These are phyloP conservation scores for Diaporthe ilicicola DNA, from an alignment of 2,329 filamentous ascomycete genomes.

Conservation along the genomic window DNA sequence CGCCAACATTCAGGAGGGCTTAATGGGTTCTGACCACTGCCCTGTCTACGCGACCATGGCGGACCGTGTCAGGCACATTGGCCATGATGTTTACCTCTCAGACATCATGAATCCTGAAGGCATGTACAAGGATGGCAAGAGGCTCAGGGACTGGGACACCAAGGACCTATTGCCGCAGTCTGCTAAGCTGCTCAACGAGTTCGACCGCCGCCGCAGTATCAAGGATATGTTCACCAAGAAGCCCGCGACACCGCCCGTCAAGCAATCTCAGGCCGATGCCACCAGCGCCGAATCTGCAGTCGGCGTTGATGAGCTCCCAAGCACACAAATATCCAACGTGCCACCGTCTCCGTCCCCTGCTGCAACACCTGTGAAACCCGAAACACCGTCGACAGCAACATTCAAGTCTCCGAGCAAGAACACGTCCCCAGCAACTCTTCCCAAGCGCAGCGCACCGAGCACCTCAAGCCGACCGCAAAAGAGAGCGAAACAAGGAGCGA, in stretches of 20 bases:
- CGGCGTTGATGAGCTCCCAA: neutral
- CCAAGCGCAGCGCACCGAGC: slow-evolving; percentile 22
- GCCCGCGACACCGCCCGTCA: slow-evolving; percentile 34
- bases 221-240: slow-evolving; percentile 89
- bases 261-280: neutral
- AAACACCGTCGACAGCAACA: neutral
- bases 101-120: slow-evolving; percentile 83
- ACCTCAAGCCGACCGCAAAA: slow-evolving; percentile 48
- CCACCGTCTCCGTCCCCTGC: slow-evolving; percentile 6
- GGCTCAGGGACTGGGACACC: slow-evolving; percentile 70
- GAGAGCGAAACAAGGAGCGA: slow-evolving; percentile 51
- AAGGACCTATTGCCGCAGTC: slow-evolving; percentile 78
- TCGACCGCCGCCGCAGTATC: slow-evolving; percentile 84
- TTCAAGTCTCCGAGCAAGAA: neutral
- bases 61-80: slow-evolving; percentile 64
- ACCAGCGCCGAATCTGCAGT: neutral
- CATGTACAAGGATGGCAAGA: slow-evolving; percentile 73
- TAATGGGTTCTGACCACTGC: slow-evolving; percentile 96
- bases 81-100: slow-evolving; percentile 60
- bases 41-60: slow-evolving; percentile 84
- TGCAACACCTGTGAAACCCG: neutral
- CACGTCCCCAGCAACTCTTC: neutral
- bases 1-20: slow-evolving; percentile 89
- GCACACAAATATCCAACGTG: neutral
- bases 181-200: slow-evolving; percentile 86